Evolutionary conservation across 441 rosid species (phyloP), one percentile per base, ranked within the genome.

Genomic region (Theobroma grandiflorum): DNA sequence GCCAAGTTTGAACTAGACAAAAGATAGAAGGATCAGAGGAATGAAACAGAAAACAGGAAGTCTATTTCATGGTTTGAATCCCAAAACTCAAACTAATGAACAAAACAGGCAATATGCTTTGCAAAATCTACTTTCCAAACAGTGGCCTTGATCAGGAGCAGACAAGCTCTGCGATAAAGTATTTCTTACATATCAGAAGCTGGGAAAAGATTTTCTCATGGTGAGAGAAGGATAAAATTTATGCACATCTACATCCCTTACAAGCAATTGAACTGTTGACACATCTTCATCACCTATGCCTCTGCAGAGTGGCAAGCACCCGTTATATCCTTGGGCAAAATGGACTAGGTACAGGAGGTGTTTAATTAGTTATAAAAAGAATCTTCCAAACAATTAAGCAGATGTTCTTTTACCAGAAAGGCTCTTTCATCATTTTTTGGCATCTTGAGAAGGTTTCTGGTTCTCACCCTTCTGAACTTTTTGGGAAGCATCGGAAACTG

Each of bases 401-500:
- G 15, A 38, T 73, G 38, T 57, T 68, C 47, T 45, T 38, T 38
- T 20, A 59, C 42, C 42, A 26, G 4, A 43, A 59, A 42, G 50
- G 35, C 64, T 9, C 16, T 67, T 75, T 47, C 58, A 62, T 84
- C 78, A 84, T 75, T 76, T 72, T 73, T 73, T 65, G 22, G 73
- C 49, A 57, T 80, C 87, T 71, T 42, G 20, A 58, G 81, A 77
- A 76, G 79, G 80, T 74, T 74, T 81, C 65, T 55, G 33, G 74
- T 71, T 76, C 78, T 63, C 84, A 62, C 76, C 52, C 64, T 57
- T 79, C 58, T 75, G 85, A 76, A 82, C 87, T 72, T 84, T 74
- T 76, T 11, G 70, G 42, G 85, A 68, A 79, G 82, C 50, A 80
- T 62, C 83, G 61, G 74, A 64, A 50, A 31, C 57, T 16, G 78